Conservation (phyloP, 2,329 filamentous ascomycete species). For the Fusarium sp. region DNA sequence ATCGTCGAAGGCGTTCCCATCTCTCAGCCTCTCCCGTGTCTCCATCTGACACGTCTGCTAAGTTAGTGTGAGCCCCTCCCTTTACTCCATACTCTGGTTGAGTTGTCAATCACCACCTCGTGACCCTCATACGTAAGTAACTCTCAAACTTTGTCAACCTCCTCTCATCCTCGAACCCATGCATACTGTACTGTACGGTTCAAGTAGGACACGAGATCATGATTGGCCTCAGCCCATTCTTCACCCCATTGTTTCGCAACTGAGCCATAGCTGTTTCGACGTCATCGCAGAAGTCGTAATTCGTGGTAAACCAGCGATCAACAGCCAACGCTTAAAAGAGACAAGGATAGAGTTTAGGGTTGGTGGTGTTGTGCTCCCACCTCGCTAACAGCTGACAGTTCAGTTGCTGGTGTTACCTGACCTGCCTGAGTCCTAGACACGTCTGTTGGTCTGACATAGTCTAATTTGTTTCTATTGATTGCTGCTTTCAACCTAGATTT, state of each 20-base stretch:
- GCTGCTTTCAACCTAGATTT: background rate
- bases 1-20: constrained; percentile 13
- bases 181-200: background rate
- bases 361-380: constrained; percentile 12
- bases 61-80: constrained; percentile 7
- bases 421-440: background rate
- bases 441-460: background rate
- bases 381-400: constrained; percentile 5
- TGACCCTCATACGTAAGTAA: constrained; percentile 20
- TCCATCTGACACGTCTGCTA: constrained; percentile 26
- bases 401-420: constrained; percentile 9
- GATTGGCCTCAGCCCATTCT: constrained; percentile 9
- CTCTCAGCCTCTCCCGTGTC: constrained; percentile 30
- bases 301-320: background rate
- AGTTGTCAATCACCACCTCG: constrained; percentile 18
- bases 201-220: background rate
- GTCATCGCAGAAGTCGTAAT: constrained; percentile 5
- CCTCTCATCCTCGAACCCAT: background rate
- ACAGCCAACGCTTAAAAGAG: background rate
- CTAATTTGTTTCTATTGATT: background rate
- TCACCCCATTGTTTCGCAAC: background rate
- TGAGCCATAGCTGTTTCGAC: background rate
- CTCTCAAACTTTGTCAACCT: constrained; percentile 10
- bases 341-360: constrained; percentile 12
- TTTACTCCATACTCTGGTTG: constrained; percentile 9